These are phyloP conservation scores for Davidsoniella virescens DNA, from an alignment of 2,329 filamentous ascomycete species.

Conservation along the genomic window DNA sequence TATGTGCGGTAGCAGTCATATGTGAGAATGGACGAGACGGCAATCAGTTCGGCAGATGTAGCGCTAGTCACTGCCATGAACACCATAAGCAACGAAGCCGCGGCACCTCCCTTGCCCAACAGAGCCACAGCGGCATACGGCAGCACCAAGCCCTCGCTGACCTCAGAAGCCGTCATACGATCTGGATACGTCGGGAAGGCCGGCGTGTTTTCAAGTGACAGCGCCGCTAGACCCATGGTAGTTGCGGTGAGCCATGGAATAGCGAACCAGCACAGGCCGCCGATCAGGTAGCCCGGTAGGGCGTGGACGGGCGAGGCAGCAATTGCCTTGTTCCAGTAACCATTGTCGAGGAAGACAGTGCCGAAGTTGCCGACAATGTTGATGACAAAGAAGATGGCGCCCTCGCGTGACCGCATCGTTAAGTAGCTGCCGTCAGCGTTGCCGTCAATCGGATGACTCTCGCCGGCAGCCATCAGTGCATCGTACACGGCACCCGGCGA, in stretches of 20 bases:
- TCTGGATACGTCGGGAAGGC: slow-evolving; percentile 56
- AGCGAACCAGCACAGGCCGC: slow-evolving; percentile 79
- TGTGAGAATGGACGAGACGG: slow-evolving; percentile 71
- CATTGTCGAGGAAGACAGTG: slow-evolving; percentile 73
- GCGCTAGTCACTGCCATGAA: slow-evolving; percentile 86
- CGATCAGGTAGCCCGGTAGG: slow-evolving; percentile 74
- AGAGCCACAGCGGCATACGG: slow-evolving; percentile 74
- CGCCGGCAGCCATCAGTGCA: slow-evolving; percentile 50
- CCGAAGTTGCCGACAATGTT: slow-evolving; percentile 72
- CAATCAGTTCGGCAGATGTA: slow-evolving; percentile 69
- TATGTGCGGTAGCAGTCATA: slow-evolving; percentile 85
- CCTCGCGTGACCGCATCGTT: slow-evolving; percentile 69
- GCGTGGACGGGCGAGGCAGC: slow-evolving; percentile 73
- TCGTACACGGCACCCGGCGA: slow-evolving; percentile 68
- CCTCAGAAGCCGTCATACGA: slow-evolving; percentile 56
- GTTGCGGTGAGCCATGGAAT: slow-evolving; percentile 84
- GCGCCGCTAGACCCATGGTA: slow-evolving; percentile 68
- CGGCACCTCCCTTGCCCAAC: slow-evolving; percentile 65
- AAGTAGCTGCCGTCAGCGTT: slow-evolving; percentile 72
- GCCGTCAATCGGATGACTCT: slow-evolving; percentile 57
- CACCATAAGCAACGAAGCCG: slow-evolving; percentile 61
- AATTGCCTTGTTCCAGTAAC: slow-evolving; percentile 89
- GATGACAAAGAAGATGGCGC: slow-evolving; percentile 81
- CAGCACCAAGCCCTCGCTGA: slow-evolving; percentile 68
- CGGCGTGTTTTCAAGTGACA: slow-evolving; percentile 61